These are phyloP conservation scores for Geosmithia morbida DNA, from an alignment of 2,329 filamentous ascomycete genomes.

Conservation along the genomic window DNA sequence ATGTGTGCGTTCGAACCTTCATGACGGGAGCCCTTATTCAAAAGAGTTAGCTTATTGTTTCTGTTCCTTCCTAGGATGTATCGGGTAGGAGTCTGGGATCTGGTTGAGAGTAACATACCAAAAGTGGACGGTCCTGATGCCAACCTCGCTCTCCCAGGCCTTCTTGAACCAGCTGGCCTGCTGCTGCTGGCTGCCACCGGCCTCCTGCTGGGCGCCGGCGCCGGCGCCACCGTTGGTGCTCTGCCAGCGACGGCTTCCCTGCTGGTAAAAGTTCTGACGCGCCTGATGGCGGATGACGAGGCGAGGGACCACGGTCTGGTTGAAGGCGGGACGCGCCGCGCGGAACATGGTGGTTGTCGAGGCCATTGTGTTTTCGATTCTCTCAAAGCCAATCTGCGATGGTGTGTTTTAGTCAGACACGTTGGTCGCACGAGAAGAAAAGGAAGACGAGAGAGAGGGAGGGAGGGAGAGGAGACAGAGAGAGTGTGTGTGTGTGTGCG, in stretches of 20 bases:
- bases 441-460: not conserved
- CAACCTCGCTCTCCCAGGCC: slow-evolving; percentile 72
- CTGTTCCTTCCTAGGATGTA: too few relatives aligned
- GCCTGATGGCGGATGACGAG: slow-evolving; percentile 21
- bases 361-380: slow-evolving; percentile 16
- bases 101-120: slow-evolving; percentile 56
- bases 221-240: slow-evolving; percentile 36
- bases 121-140: slow-evolving; percentile 92
- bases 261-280: slow-evolving; percentile 23
- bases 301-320: slow-evolving; percentile 22
- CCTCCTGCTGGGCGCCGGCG: slow-evolving; percentile 17
- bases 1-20: slow-evolving; percentile 42
- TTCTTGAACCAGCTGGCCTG: slow-evolving; percentile 51
- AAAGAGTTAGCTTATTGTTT: not conserved
- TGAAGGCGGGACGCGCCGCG: slow-evolving; percentile 40
- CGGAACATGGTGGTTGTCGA: slow-evolving; percentile 35
- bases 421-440: not conserved
- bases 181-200: slow-evolving; percentile 54
- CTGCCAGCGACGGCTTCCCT: slow-evolving; percentile 43
- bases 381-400: not conserved
- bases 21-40: slow-evolving; percentile 77
- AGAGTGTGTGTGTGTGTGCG: not conserved
- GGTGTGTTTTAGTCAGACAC: not conserved
- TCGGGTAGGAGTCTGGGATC: too few relatives aligned
- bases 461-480: not conserved